These are phyloP conservation scores for Xanthoconium purpureum DNA, from an alignment of 768 basidiomycete genomes.

Conservation along the genomic window DNA sequence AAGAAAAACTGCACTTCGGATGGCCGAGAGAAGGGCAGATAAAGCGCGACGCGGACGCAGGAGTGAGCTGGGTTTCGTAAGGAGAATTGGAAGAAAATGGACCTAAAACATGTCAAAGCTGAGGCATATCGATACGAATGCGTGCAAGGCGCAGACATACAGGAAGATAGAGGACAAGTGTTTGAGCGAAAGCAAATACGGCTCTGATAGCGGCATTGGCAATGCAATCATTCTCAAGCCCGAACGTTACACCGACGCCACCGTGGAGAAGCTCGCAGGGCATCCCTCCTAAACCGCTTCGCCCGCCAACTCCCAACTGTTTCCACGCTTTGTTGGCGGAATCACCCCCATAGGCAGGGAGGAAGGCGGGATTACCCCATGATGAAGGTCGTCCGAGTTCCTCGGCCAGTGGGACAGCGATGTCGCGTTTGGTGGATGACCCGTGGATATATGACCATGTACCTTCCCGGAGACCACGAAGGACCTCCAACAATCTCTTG, in stretches of 20 bases:
- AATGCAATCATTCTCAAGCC: slow-evolving; percentile 54
- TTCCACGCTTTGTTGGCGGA: slow-evolving; percentile 55
- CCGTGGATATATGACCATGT: slow-evolving; percentile 58
- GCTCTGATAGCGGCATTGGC: slow-evolving; percentile 57
- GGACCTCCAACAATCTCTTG: slow-evolving; percentile 48
- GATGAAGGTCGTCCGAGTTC: slow-evolving; percentile 56
- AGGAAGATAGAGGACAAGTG: slow-evolving; percentile 66
- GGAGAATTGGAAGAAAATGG: slow-evolving; percentile 63
- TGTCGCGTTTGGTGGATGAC: slow-evolving; percentile 36
- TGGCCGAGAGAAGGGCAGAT: slow-evolving; percentile 43
- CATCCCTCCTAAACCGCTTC: slow-evolving; percentile 61
- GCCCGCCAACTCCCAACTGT: slow-evolving; percentile 47
- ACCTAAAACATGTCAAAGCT: slow-evolving; percentile 40
- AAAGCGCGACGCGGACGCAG: slow-evolving; percentile 43
- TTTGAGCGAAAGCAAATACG: slow-evolving; percentile 55
- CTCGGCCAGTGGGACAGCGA: slow-evolving; percentile 45
- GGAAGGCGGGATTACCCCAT: slow-evolving; percentile 59
- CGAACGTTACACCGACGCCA: slow-evolving; percentile 43
- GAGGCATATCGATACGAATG: not conserved
- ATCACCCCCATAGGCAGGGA: slow-evolving; percentile 64
- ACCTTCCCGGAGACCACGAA: slow-evolving; percentile 52
- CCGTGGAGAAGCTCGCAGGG: slow-evolving; percentile 78
- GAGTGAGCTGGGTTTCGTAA: slow-evolving; percentile 55
- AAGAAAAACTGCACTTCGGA: slow-evolving; percentile 70
- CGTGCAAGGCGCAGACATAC: slow-evolving; percentile 40